phyloP scores from a whole-genome alignment of 2,329 filamentous ascomycete species.

The Xylariomycetidae sp. region DNA sequence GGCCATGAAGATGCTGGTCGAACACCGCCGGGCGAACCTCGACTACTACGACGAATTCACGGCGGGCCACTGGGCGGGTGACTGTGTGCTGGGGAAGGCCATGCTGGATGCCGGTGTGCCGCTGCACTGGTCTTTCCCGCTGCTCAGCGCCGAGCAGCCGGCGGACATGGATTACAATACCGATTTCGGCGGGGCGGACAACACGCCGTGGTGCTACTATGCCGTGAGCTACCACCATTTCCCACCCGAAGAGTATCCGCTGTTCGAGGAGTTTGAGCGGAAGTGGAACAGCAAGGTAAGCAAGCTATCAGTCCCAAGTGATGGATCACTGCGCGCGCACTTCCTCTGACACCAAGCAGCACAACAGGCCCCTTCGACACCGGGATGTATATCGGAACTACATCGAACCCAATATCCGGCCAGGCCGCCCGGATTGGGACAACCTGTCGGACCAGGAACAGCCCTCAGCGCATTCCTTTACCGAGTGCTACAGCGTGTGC shows the following conservation, averaged over 20 bases:
- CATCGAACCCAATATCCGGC: conserved; percentile 17
- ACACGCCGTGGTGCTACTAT: conserved; percentile 42
- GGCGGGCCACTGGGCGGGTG: conserved; percentile 40
- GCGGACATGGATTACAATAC: conserved; percentile 37
- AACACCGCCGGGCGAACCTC: conserved; percentile 34
- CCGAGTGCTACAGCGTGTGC: conserved; percentile 20
- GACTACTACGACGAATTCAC: conserved; percentile 39
- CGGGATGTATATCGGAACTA: conserved; percentile 24
- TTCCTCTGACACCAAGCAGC: background rate
- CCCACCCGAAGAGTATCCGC: conserved; percentile 32
- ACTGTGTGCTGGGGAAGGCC: conserved; percentile 43
- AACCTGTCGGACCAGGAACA: conserved; percentile 23
- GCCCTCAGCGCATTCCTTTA: conserved; percentile 15
- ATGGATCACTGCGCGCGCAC: no score
- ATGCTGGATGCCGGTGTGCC: conserved; percentile 38
- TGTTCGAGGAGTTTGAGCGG: conserved; percentile 39
- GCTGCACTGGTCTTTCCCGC: conserved; percentile 41
- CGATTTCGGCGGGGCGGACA: conserved; percentile 31
- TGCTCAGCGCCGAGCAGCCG: conserved; percentile 33
- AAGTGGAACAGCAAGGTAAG: conserved; percentile 25
- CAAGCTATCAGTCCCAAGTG: no score
- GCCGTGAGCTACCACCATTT: conserved; percentile 45
- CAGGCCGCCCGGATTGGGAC: conserved; percentile 24
- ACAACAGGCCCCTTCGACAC: conserved; percentile 23
- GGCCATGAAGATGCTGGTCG: conserved; percentile 37